Evolutionary conservation across 768 basidiomycete genomes (phyloP).

Genomic region (Pisolithus marmoratus): DNA sequence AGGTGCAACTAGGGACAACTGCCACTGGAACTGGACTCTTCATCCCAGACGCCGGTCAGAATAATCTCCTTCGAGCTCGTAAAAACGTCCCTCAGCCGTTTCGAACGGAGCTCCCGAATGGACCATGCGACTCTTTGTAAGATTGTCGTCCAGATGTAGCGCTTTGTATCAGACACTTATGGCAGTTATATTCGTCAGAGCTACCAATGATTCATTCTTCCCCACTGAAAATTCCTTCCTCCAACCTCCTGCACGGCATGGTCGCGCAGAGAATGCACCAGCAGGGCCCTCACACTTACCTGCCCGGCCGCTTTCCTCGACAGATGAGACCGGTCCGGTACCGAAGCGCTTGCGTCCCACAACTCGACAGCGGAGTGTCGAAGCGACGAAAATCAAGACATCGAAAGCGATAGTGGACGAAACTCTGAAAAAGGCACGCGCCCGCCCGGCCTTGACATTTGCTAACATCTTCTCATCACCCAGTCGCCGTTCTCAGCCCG

Average conservation of each 20-base stretch:
- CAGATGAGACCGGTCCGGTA: constrained; percentile 76
- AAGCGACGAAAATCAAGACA: constrained; percentile 47
- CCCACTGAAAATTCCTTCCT: constrained; percentile 55
- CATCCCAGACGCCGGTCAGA: constrained; percentile 60
- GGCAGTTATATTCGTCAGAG: constrained; percentile 30
- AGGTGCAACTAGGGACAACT: constrained; percentile 37
- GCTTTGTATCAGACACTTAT: background rate
- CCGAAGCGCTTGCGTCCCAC: constrained; percentile 71
- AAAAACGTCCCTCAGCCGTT: constrained; percentile 51
- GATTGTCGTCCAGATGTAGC: constrained; percentile 11
- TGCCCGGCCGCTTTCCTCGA: constrained; percentile 70
- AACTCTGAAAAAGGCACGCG: constrained; percentile 85
- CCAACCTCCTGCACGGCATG: constrained; percentile 38
- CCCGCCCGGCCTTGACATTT: constrained; percentile 82
- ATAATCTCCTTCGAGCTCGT: constrained; percentile 52
- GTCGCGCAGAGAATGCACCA: constrained; percentile 37
- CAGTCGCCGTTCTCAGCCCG: constrained; percentile 72
- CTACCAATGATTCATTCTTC: constrained; percentile 50
- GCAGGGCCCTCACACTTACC: constrained; percentile 41
- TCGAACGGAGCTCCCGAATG: constrained; percentile 47
- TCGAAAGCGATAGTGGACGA: constrained; percentile 62
- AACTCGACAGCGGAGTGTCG: constrained; percentile 45
- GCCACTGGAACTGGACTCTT: constrained; percentile 71
- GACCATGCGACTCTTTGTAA: constrained; percentile 62
- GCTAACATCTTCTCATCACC: constrained; percentile 85